Percentiles rank a stretch among this genome's conserved stretches.
Evolutionary conservation across 805 yeast species (phyloP).

Genomic region (Wickerhamomyces pijperi): DNA sequence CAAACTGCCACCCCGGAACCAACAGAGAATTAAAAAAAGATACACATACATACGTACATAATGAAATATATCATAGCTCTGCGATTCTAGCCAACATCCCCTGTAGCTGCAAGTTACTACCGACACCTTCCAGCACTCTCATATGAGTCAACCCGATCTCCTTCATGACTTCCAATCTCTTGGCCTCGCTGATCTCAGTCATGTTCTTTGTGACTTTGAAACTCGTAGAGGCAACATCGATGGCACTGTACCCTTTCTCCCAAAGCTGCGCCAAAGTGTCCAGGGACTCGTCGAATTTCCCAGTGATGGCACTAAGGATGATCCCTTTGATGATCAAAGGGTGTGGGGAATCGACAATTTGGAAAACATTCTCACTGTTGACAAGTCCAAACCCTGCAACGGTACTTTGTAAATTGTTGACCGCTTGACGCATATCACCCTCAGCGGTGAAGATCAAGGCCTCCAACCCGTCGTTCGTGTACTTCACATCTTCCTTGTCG

Average conservation of each 20-base stretch:
- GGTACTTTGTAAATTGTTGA: conserved; percentile 87
- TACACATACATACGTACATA: no score
- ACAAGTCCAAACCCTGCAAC: conserved; percentile 89
- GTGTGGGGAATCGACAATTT: conserved; percentile 93
- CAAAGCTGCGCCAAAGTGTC: conserved; percentile 59
- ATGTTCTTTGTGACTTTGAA: conserved; percentile 79
- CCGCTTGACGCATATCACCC: conserved; percentile 98
- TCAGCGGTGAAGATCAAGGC: conserved; percentile 93
- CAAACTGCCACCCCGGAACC: background rate
- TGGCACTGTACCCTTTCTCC: conserved; percentile 86
- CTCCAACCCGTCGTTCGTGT: conserved; percentile 81
- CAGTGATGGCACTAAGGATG: conserved; percentile 36
- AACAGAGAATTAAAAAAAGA: no score
- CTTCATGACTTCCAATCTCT: conserved; percentile 64
- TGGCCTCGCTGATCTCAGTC: conserved; percentile 54
- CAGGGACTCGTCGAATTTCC: conserved; percentile 51
- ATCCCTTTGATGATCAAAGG: conserved; percentile 73
- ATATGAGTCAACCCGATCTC: conserved; percentile 88
- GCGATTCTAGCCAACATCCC: conserved; percentile 60
- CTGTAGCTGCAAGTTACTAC: conserved; percentile 74
- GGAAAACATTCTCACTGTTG: conserved; percentile 86
- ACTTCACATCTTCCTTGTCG: conserved; percentile 59
- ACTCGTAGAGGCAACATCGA: conserved; percentile 84
- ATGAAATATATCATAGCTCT: no score
- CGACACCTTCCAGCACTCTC: conserved; percentile 89